Base-by-base conservation (phyloP, 1,284 basidiomycete species). In the Heimioporus punctisporus region DNA sequence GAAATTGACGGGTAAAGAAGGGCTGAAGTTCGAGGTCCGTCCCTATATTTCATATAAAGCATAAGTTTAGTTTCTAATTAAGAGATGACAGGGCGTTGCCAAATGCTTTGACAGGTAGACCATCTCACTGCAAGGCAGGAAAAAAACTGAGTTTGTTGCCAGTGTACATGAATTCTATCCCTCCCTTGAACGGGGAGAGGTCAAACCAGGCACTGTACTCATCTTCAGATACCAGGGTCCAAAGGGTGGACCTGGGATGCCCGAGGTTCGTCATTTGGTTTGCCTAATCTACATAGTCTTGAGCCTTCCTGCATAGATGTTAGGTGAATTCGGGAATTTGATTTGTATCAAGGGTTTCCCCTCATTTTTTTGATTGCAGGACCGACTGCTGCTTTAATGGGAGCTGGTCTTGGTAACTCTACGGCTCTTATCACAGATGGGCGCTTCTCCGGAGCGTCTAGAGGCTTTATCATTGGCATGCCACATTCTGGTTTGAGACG, bases 1-100 rank as follows among this genome's bases (percentile, higher is more conserved):
- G 49, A 99, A 99, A 76, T 80, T 98, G 60, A 98, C 97, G 12
- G 96, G 97, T 24, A 97, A 98, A 74, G 97, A 99, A 74, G 97
- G 97, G 6, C 72, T 89, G 47, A 79, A 77, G 39, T 99, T 99
- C 69, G 87, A 92, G 77, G 91, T 90, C 50, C 57, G 76, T 56
- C 37, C 42, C 25, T 27, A 15, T 48, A 23, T 42, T 24, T 21
- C 44, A 44, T 43, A 43, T 56, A 24, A 44, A 5, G 14, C 17
- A 19, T 50, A 50, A 47, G 44, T 50, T 25, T 31, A 39, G 19
- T 51, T 54, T 17, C 47, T 62, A 28, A 62, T 17, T 41, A 12
- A 28, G 26, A 37, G 12, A 39, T 57, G 49, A 30, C 44, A 89
- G 84, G 91, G 90, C 52, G 67, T 76, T 28, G 91, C 90, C 19